Evolutionary conservation across 2,329 filamentous ascomycete genomes (phyloP), one percentile per base, ranked within the genome.

Genomic region (Pseudocercospora fuligena): DNA sequence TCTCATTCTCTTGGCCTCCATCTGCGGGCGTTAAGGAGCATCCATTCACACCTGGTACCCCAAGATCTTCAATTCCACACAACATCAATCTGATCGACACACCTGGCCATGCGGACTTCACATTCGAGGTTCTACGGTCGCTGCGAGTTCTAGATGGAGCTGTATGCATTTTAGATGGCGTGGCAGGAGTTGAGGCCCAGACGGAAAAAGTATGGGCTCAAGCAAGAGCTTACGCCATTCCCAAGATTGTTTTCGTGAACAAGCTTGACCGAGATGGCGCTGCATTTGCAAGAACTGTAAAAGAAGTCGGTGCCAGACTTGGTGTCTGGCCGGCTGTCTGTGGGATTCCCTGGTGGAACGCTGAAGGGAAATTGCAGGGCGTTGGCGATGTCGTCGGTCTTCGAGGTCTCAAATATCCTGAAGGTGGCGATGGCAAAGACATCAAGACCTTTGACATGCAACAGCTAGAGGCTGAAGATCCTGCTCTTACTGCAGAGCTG

Each of bases 191-290:
- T 23, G 95, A 99, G 80, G 94, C 95, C 1, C 95, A 98, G 77
- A 98, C 95, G 0, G 95, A 99, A 78, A 90, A 97, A 73, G 95
- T 99, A 2, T 99, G 95, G 95, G 86, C 87, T 14, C 95, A 97
- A 69, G 94, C 95, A 6, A 92, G 91, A 61, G 88, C 90, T 54
- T 97, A 97, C 77, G 85, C 85, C 23, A 97, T 98, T 47, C 95
- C 95, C 0, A 86, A 93, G 33, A 87, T 95, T 63, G 84, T 93
- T 58, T 94, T 90, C 70, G 86, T 95, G 73, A 96, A 96, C 80
- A 96, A 96, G 78, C 86, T 95, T 2, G 92, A 96, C 77, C 88
- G 92, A 46, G 90, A 92, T 69, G 92, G 92, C 9, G 92, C 92
- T 16, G 85, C 88, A 0, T 98, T 98, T 81, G 90, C 90, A 27